These are phyloP conservation scores for Talaromyces funiculosus DNA, from an alignment of 2,329 filamentous ascomycete species.

Conservation along the genomic window DNA sequence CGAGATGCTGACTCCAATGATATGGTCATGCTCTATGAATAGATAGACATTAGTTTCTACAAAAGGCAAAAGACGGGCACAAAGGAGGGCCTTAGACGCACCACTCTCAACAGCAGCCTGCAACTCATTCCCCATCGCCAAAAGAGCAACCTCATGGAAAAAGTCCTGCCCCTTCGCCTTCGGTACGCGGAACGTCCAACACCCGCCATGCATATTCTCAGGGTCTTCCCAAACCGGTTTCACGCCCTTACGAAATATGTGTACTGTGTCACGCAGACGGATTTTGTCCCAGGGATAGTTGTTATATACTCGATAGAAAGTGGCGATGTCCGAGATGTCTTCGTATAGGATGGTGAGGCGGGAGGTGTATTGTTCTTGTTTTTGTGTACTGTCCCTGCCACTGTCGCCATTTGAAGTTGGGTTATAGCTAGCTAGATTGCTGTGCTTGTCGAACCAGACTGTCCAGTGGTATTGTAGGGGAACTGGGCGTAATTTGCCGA, in stretches of 20 bases:
- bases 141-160: constrained; percentile 33
- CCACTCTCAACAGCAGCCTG: constrained; percentile 68
- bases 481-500: constrained; percentile 42
- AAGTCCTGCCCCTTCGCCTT: constrained; percentile 60
- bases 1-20: constrained; percentile 82
- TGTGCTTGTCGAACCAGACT: constrained; percentile 44
- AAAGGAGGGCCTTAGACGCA: constrained; percentile 45
- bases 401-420: constrained; percentile 3
- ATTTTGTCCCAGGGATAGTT: constrained; percentile 72
- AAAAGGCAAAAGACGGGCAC: constrained; percentile 17
- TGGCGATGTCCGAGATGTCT: constrained; percentile 38
- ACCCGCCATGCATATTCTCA: constrained; percentile 76
- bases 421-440: constrained; percentile 14
- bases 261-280: constrained; percentile 70
- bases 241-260: constrained; percentile 74
- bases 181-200: constrained; percentile 86
- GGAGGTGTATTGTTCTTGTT: constrained; percentile 9
- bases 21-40: constrained; percentile 64
- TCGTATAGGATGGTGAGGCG: constrained; percentile 35
- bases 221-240: constrained; percentile 78
- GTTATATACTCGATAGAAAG: constrained; percentile 75
- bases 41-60: not conserved
- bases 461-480: constrained; percentile 46
- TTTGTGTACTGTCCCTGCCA: constrained; percentile 9
- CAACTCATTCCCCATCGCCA: constrained; percentile 36